phyloP scores from a whole-genome alignment of 176 grass and related monocot genomes.

The Oryza longistaminata region DNA sequence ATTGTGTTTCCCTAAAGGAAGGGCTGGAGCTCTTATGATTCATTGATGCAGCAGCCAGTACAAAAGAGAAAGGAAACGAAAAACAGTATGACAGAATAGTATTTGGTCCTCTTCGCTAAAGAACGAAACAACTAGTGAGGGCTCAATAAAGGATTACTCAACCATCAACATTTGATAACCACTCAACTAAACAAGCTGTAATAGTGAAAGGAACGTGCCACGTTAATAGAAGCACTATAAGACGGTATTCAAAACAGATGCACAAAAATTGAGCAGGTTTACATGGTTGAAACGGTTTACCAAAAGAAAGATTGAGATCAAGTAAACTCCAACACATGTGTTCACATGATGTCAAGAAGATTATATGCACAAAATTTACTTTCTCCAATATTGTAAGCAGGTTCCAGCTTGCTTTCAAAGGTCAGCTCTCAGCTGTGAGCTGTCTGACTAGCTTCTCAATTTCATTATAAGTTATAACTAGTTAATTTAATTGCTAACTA shows the following conservation, averaged over 20 bases:
- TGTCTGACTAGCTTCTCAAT: neutral
- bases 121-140: neutral
- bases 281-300: conserved; percentile 2
- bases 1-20: neutral
- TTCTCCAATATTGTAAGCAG: neutral
- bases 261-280: neutral
- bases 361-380: neutral
- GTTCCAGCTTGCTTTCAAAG: neutral
- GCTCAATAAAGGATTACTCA: neutral
- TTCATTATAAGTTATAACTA: neutral
- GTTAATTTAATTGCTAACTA: neutral
- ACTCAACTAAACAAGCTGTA: neutral
- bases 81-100: neutral
- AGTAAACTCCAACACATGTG: neutral
- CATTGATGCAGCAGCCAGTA: neutral
- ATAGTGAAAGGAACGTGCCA: neutral
- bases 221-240: neutral
- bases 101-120: neutral
- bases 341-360: neutral
- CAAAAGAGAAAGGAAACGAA: neutral
- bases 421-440: neutral
- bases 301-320: neutral
- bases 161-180: neutral
- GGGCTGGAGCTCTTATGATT: neutral
- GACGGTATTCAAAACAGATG: neutral